Evolutionary conservation across 2,329 filamentous ascomycete genomes (phyloP).

Genomic region (Penicillium sp.): DNA sequence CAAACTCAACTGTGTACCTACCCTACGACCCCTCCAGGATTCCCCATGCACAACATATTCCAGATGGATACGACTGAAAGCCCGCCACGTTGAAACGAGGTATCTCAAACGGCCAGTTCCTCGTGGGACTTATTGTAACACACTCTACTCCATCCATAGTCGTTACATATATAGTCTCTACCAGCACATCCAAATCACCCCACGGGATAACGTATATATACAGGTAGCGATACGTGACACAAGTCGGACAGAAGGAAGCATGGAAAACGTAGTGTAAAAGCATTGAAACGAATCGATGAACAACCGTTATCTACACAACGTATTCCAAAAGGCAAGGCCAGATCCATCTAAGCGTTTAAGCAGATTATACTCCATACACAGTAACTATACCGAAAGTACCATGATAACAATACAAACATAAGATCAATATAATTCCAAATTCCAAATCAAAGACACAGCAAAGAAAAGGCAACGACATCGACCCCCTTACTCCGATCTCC

Average conservation of each 20-base stretch:
- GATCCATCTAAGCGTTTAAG: background rate
- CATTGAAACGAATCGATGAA: background rate
- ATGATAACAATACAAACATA: background rate
- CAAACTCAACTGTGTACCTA: background rate
- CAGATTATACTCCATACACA: background rate
- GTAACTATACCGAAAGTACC: background rate
- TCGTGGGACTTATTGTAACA: background rate
- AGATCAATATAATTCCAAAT: background rate
- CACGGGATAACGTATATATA: background rate
- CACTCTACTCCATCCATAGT: background rate
- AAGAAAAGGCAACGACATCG: background rate
- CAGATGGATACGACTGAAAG: background rate
- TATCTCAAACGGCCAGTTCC: background rate
- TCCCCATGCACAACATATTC: background rate
- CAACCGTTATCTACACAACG: background rate
- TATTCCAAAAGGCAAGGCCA: background rate
- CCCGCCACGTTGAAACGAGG: background rate
- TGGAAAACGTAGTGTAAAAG: background rate
- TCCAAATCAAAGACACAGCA: background rate
- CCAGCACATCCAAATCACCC: too few species aligned
- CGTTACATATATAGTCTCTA: too few species aligned
- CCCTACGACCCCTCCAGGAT: background rate
- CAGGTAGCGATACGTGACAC: background rate
- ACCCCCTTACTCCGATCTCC: background rate
- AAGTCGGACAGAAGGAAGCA: background rate